Base-by-base conservation (phyloP, 805 yeast species). In the Saccharomycopsis malanga region DNA sequence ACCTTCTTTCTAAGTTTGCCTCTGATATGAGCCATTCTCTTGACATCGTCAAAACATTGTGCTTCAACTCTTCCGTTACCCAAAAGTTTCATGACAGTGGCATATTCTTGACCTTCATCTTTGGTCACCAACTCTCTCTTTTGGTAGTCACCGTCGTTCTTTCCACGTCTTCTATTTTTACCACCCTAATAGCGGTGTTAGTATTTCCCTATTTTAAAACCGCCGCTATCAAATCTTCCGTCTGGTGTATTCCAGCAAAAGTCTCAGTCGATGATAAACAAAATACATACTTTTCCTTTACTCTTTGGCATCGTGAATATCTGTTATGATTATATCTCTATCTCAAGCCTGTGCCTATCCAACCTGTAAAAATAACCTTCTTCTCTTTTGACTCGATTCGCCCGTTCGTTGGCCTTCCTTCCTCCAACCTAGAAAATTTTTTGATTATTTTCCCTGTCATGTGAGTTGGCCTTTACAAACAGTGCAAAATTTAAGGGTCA, bases 1-100 rank as follows among this genome's bases (percentile, higher is more conserved):
- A 93, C 98, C 79, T 91, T 93, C 83, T 93, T 93, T 78, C 99
- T 86, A 71, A 93, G 78, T 66, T 93, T 93, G 61, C 99, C 99
- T 77, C 99, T 87, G 63, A 93, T 93, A 65, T 91, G 98, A 17
- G 95, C 98, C 79, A 88, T 78, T 74, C 99, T 82, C 65, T 81
- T 86, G 58, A 75, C 73, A 56, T 95, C 96, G 63, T 93, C 99
- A 62, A 93, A 93, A 72, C 98, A 93, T 43, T 81, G 67, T 46
- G 95, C 96, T 67, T 89, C 96, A 47, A 93, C 83, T 69, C 98
- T 81, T 56, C 98, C 98, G 64, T 89, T 89, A 67, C 99, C 99
- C 59, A 93, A 79, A 97, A 93, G 91, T 71, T 88, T 91, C 66
- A 91, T 80, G 64, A 93, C 93, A 72, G 94, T 98, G 48, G 96